Conservation (phyloP, 2,329 filamentous ascomycete genomes). For the Fusarium tuaranense region DNA sequence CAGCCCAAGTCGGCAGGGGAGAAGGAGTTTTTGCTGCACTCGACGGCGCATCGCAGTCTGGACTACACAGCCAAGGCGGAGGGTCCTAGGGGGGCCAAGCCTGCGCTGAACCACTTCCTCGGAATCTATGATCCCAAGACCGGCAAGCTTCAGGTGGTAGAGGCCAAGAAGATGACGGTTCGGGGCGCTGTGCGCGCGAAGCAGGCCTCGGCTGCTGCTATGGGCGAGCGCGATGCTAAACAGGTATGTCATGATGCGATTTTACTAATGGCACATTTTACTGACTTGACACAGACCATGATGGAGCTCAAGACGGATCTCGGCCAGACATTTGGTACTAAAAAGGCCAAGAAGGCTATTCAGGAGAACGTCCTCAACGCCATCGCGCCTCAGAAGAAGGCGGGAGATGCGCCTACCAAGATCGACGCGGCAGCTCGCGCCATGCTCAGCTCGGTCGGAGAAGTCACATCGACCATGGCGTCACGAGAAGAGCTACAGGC, state of each 20-base stretch:
- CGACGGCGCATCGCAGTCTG: conserved; percentile 66
- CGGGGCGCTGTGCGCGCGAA: conserved; percentile 68
- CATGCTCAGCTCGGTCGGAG: conserved; percentile 73
- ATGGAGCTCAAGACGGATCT: conserved; percentile 75
- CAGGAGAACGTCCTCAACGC: conserved; percentile 77
- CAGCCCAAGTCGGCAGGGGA: conserved; percentile 54
- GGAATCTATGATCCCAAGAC: conserved; percentile 73
- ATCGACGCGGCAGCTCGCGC: conserved; percentile 67
- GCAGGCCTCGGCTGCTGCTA: conserved; percentile 61
- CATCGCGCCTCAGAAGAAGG: conserved; percentile 62
- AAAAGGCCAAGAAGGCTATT: conserved; percentile 86
- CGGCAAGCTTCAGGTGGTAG: conserved; percentile 69
- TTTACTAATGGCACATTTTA: not conserved
- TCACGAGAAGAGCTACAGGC: conserved; percentile 74
- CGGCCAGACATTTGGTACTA: conserved; percentile 84
- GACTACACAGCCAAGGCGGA: conserved; percentile 70
- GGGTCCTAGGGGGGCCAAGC: conserved; percentile 44
- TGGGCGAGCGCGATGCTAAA: conserved; percentile 48
- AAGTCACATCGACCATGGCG: conserved; percentile 73
- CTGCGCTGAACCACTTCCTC: conserved; percentile 71
- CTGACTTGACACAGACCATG: conserved; percentile 60
- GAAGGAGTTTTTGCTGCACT: conserved; percentile 68
- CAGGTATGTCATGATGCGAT: conserved; percentile 39
- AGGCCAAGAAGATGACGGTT: conserved; percentile 74
- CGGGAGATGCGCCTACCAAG: conserved; percentile 55